These are phyloP conservation scores for Fusarium tuaranense DNA, from an alignment of 2,329 filamentous ascomycete species.

Conservation along the genomic window DNA sequence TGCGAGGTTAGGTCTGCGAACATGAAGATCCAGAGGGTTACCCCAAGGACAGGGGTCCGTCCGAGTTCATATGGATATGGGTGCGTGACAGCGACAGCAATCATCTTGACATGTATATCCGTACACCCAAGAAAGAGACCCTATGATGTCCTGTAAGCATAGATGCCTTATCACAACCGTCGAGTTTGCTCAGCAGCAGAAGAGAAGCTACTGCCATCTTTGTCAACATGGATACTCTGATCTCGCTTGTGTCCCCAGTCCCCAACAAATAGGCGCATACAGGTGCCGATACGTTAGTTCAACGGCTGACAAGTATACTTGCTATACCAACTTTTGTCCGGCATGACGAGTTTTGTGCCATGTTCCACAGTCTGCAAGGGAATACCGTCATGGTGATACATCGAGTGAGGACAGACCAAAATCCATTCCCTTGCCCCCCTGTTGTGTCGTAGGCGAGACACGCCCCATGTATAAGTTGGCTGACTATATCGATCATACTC, in stretches of 20 bases:
- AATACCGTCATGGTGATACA: constrained; percentile 1
- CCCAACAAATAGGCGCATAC: not conserved
- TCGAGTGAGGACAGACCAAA: not conserved
- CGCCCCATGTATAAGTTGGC: not conserved
- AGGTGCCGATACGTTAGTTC: not conserved
- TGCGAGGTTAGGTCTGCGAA: not conserved
- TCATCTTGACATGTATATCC: not conserved
- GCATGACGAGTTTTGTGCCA: not conserved
- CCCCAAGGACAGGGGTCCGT: not conserved
- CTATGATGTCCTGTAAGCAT: not conserved
- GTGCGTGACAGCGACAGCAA: not conserved
- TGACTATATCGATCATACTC: not conserved
- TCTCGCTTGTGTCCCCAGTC: not conserved
- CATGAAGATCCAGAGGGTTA: not conserved
- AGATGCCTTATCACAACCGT: not conserved
- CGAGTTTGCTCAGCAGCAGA: not conserved
- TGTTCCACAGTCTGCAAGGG: constrained; percentile 4
- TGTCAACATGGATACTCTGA: not conserved
- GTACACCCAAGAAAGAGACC: not conserved
- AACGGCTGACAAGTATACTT: not conserved
- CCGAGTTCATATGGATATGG: not conserved
- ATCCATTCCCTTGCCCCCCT: not conserved
- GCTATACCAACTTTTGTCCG: not conserved
- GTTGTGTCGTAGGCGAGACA: not conserved
- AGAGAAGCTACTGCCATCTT: not conserved